Percentiles rank a stretch among this genome's conserved stretches.
These are phyloP conservation scores for Byssochlamys sp. DNA, from an alignment of 2,329 filamentous ascomycete genomes.

Conservation along the genomic window DNA sequence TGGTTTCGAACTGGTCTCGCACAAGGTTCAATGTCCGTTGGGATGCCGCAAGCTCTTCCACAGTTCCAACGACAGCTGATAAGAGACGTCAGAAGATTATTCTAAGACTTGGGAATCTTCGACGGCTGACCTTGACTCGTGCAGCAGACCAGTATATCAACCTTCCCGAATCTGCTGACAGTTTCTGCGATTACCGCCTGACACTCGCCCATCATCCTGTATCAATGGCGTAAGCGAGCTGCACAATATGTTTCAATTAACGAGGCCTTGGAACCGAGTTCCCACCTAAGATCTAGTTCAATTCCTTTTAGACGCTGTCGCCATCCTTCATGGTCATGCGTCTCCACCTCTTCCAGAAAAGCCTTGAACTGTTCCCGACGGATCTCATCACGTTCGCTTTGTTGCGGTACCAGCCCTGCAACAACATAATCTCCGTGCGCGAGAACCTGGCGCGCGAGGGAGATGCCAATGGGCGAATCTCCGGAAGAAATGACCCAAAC, in stretches of 20 bases:
- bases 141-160: slow-evolving; percentile 86
- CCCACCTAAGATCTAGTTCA: slow-evolving; percentile 48
- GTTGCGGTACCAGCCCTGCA: slow-evolving; percentile 67
- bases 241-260: background rate
- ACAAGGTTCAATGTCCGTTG: slow-evolving; percentile 66
- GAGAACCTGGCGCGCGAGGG: slow-evolving; percentile 69
- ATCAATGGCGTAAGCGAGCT: background rate
- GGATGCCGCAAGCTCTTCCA: slow-evolving; percentile 76
- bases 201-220: slow-evolving; percentile 57
- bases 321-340: slow-evolving; percentile 65
- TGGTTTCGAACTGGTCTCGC: slow-evolving; percentile 82
- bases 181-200: slow-evolving; percentile 81
- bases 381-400: slow-evolving; percentile 63
- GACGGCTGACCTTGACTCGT: slow-evolving; percentile 63
- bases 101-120: background rate
- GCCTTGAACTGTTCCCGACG: slow-evolving; percentile 70
- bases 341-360: slow-evolving; percentile 55
- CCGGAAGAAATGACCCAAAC: slow-evolving; percentile 89
- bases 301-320: slow-evolving; percentile 61
- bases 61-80: slow-evolving; percentile 72
- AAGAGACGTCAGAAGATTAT: background rate
- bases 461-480: slow-evolving; percentile 73
- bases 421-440: slow-evolving; percentile 87
- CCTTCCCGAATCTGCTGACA: slow-evolving; percentile 68
- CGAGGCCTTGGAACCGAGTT: background rate